Evolutionary conservation across 345 rosid genomes (phyloP).

Genomic region (Melastoma malabathricum): DNA sequence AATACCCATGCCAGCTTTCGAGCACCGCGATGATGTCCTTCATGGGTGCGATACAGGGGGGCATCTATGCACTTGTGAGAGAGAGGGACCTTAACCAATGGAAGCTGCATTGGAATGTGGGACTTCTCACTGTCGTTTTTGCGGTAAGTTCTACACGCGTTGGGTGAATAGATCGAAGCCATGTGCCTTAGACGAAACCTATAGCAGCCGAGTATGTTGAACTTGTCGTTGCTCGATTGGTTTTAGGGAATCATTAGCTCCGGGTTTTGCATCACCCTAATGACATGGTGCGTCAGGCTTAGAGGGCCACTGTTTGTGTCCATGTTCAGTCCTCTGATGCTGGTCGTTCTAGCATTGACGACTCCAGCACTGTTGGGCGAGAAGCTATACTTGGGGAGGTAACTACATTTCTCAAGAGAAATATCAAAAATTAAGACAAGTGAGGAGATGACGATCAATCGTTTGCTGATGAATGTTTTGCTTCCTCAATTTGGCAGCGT

Average conservation of each 20-base stretch:
- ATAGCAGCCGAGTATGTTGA: no score
- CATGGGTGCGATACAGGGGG: slow-evolving; percentile 8
- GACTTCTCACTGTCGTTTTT: slow-evolving; percentile 11
- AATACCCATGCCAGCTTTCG: background rate
- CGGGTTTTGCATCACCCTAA: slow-evolving; percentile 6
- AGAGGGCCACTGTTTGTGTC: slow-evolving; percentile 21
- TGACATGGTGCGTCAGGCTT: slow-evolving; percentile 7
- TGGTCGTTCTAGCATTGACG: slow-evolving; percentile 11
- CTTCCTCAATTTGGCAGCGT: slow-evolving; percentile 16
- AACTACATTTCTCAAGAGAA: background rate
- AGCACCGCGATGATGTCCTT: slow-evolving; percentile 3
- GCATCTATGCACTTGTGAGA: slow-evolving; percentile 8
- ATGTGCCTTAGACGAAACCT: no score
- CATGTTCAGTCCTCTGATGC: slow-evolving; percentile 15
- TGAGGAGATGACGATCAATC: background rate
- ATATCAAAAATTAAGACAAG: background rate
- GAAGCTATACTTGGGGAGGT: slow-evolving; percentile 22
- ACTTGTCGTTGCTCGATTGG: background rate
- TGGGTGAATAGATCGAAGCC: no score
- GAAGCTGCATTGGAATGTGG: slow-evolving; percentile 23
- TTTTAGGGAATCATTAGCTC: slow-evolving; percentile 14
- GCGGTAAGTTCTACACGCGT: slow-evolving; percentile 5
- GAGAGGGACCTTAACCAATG: slow-evolving; percentile 18
- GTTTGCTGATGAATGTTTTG: background rate
- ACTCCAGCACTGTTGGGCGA: slow-evolving; percentile 11